Base-by-base conservation (phyloP, 2,329 filamentous ascomycete species). In the Penicillium sp. region DNA sequence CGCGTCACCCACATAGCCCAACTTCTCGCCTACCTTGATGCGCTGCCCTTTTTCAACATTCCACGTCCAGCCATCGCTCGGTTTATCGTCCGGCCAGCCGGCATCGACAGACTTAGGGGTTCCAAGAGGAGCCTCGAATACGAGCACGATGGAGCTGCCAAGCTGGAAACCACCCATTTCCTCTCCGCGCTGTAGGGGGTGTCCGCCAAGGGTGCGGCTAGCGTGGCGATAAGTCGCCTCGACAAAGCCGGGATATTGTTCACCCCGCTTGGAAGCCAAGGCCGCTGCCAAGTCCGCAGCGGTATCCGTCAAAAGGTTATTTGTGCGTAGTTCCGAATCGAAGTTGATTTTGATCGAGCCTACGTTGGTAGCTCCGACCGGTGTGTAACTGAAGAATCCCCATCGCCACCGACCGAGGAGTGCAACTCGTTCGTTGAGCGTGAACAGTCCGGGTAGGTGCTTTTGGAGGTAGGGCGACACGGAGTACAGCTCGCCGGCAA, bases 111-210 rank as follows among this genome's bases (percentile, higher is more conserved):
- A 83, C 47, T 80, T 79, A 43, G 80, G 70, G 27, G 75, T 67
- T 13, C 84, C 84, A 64, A 87, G 85, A 0, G 94, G 94, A 11
- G 94, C 94, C 76, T 99, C 95, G 70, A 99, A 99, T 0, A 99
- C 92, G 49, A 99, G 80, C 38, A 99, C 94, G 62, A 99, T 87
- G 1, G 93, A 96, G 72, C 91, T 96, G 18, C 94, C 94, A 3
- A 99, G 81, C 78, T 95, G 91, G 77, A 99, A 99, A 0, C 94
- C 95, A 51, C 94, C 94, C 92, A 99, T 97, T 75, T 99, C 94
- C 70, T 97, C 93, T 34, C 94, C 94, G 43, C 90, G 83, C 59
- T 87, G 85, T 52, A 99, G 78, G 1, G 93, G 89, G 71, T 97
- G 87, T 2, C 95, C 94, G 18, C 86, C 85, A 0, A 99, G 81